Percentiles rank a stretch among this genome's conserved stretches.
phyloP scores from a whole-genome alignment of 805 yeast genomes.

The Wickerhamiella vanderwaltii region DNA sequence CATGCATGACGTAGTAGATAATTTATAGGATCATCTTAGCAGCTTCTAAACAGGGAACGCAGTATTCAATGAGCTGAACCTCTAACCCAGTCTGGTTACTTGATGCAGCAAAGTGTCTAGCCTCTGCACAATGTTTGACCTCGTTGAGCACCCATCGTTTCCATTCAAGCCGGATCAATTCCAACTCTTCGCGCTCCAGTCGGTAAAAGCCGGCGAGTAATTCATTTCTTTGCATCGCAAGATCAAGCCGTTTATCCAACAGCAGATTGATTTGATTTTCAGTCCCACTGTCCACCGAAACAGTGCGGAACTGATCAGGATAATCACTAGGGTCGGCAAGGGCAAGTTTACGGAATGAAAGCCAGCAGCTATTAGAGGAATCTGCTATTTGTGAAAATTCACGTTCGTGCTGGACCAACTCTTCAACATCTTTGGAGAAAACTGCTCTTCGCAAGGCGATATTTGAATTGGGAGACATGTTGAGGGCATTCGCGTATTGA shows the following conservation, averaged over 20 bases:
- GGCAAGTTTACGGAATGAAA: slow-evolving; percentile 2
- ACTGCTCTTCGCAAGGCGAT: slow-evolving; percentile 9
- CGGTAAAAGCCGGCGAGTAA: not conserved
- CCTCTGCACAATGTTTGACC: slow-evolving; percentile 8
- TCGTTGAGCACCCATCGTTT: slow-evolving; percentile 7
- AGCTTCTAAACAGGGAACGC: slow-evolving; percentile 4
- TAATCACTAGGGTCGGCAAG: slow-evolving; percentile 1
- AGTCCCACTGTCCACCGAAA: not conserved
- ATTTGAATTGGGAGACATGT: not conserved
- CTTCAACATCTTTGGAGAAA: slow-evolving; percentile 12
- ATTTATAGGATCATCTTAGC: slow-evolving; percentile 1
- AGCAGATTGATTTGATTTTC: not conserved
- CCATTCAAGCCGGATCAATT: slow-evolving; percentile 3
- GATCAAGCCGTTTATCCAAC: slow-evolving; percentile 1
- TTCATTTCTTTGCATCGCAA: slow-evolving; percentile 3
- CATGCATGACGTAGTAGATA: too few relatives aligned
- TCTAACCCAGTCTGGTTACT: slow-evolving; percentile 1
- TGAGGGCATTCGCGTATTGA: slow-evolving; percentile 12
- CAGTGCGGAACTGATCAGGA: not conserved
- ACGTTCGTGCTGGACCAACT: slow-evolving; percentile 8
- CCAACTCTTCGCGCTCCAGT: slow-evolving; percentile 3
- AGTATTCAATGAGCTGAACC: slow-evolving; percentile 1
- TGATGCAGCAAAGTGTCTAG: not conserved
- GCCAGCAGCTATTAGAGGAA: slow-evolving; percentile 5
- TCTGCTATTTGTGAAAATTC: not conserved